Conservation (phyloP, 306 rosid species). For the Alnus glutinosa region DNA sequence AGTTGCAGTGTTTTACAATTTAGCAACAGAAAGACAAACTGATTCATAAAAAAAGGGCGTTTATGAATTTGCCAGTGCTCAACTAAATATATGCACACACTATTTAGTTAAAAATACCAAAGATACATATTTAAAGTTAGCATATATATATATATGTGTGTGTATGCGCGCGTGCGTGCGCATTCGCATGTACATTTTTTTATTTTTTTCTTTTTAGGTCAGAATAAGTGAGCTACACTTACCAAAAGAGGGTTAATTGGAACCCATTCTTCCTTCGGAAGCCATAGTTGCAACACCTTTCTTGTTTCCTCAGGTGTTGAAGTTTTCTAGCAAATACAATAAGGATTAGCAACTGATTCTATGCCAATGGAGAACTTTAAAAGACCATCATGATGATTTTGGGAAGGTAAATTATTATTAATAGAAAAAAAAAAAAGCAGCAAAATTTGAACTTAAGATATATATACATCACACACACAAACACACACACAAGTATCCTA, state of each 20-base stretch:
- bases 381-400: background rate
- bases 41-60: background rate
- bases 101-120: background rate
- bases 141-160: background rate
- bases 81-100: background rate
- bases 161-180: background rate
- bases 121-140: background rate
- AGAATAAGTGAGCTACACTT: constrained; percentile 28
- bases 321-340: constrained; percentile 59
- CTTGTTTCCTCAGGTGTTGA: constrained; percentile 84
- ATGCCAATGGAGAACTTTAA: background rate
- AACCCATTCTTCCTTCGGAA: constrained; percentile 92
- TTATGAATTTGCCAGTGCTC: background rate
- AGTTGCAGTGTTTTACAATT: background rate
- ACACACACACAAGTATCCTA: background rate
- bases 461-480: background rate
- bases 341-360: constrained; percentile 26
- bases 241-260: constrained; percentile 94
- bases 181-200: background rate
- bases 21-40: background rate
- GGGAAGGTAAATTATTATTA: background rate
- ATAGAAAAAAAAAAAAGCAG: background rate
- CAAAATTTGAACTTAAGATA: background rate
- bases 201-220: background rate
- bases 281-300: constrained; percentile 77